Evolutionary conservation across 2,329 filamentous ascomycete species (phyloP), one percentile per base, ranked within the genome.

Genomic region (Fusarium sp.): DNA sequence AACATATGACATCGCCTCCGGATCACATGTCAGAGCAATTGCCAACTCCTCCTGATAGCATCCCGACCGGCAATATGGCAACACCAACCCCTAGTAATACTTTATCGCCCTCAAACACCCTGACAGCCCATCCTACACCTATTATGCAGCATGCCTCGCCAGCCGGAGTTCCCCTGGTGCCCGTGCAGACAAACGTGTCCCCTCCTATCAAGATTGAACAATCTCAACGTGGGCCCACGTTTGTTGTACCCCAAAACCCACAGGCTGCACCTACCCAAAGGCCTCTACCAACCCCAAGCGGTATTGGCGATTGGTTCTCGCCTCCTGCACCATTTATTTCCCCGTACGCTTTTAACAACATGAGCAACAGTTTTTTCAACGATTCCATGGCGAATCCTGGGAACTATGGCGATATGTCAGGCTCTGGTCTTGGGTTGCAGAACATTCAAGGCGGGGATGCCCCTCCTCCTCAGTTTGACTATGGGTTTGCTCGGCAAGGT

Each of bases 401-500:
- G 50, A 75, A 72, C 46, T 82, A 79, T 56, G 73, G 75, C 13
- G 81, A 80, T 18, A 71, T 81, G 54, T 72, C 80, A 13, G 72
- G 77, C 30, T 69, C 75, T 13, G 79, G 79, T 30, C 69, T 84
- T 9, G 82, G 81, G 21, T 66, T 84, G 38, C 80, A 82, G 57
- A 78, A 77, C 44, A 68, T 81, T 21, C 69, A 77, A 21, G 72
- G 74, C 16, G 79, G 75, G 21, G 73, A 78, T 52, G 68, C 74
- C 7, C 60, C 67, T 11, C 64, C 72, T 35, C 75, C 78, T 19
- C 79, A 81, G 37, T 77, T 80, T 46, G 77, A 75, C 49, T 83
- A 81, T 67, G 78, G 81, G 6, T 81, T 83, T 32, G 88, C 88
- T 79, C 88, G 87, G 67, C 90, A 90, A 77, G 94, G 91, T 73